Conservation (phyloP, 345 rosid species). For the Erucastrum elatum region DNA sequence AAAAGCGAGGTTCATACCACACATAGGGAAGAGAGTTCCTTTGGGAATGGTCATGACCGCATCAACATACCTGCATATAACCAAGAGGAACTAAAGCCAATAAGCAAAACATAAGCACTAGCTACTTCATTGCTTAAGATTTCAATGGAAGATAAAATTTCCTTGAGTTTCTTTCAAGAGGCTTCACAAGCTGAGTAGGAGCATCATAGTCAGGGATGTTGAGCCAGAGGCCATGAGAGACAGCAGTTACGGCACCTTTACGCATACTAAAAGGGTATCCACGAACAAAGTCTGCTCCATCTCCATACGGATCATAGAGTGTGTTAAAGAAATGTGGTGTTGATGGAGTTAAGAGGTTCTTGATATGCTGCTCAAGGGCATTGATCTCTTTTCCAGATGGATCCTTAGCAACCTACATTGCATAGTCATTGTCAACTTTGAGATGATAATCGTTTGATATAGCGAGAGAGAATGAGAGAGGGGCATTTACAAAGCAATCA, state of each 20-base stretch:
- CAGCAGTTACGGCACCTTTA: conserved; percentile 74
- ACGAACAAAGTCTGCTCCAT: conserved; percentile 83
- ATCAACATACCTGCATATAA: conserved; percentile 64
- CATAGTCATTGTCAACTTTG: conserved; percentile 1
- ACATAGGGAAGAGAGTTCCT: conserved; percentile 87
- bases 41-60: conserved; percentile 83
- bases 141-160: conserved; percentile 4
- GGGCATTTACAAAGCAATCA: conserved; percentile 57
- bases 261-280: conserved; percentile 90
- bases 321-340: conserved; percentile 87
- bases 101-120: conserved; percentile 13
- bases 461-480: neutral
- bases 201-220: conserved; percentile 95
- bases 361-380: conserved; percentile 83
- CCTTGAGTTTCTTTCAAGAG: conserved; percentile 85
- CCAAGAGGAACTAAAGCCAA: neutral
- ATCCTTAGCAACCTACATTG: conserved; percentile 73
- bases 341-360: conserved; percentile 67
- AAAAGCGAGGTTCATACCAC: conserved; percentile 85
- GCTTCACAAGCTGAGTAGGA: conserved; percentile 90
- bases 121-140: neutral
- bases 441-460: neutral
- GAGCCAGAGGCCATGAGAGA: conserved; percentile 92
- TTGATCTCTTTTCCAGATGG: conserved; percentile 79
- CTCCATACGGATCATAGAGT: conserved; percentile 71